Percentiles rank a stretch among this genome's conserved stretches.
phyloP scores from a whole-genome alignment of 352 stramenopile genomes.

The Globisporangium sylvaticum region DNA sequence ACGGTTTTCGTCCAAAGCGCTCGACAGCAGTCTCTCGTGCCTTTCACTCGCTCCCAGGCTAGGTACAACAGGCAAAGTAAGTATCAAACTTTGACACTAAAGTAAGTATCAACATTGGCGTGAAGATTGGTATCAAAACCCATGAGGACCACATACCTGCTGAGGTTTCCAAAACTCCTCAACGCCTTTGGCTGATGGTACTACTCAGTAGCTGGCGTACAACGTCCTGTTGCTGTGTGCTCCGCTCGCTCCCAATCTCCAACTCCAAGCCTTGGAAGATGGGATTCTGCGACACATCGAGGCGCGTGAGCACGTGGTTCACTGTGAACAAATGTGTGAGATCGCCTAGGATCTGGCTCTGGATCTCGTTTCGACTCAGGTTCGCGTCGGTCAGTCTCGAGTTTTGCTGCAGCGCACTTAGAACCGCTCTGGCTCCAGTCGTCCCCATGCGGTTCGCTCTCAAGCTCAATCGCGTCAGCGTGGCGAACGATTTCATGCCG shows the following conservation, averaged over 20 bases:
- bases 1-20: constrained; percentile 18
- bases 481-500: constrained; percentile 25
- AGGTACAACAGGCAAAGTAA: background rate
- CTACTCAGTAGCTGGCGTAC: constrained; percentile 3
- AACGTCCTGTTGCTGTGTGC: background rate
- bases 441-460: constrained; percentile 28
- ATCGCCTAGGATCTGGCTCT: constrained; percentile 16
- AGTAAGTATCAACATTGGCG: background rate
- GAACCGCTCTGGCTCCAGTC: constrained; percentile 24
- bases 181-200: constrained; percentile 10
- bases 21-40: constrained; percentile 9
- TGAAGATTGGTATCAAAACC: background rate
- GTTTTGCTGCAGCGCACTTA: constrained; percentile 21
- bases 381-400: constrained; percentile 26
- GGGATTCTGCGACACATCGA: constrained; percentile 32
- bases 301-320: constrained; percentile 25
- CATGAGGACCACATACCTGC: constrained; percentile 24
- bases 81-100: background rate
- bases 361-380: constrained; percentile 36
- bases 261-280: constrained; percentile 2
- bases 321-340: constrained; percentile 14
- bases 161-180: constrained; percentile 16
- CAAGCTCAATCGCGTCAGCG: constrained; percentile 32
- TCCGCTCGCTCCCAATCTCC: background rate
- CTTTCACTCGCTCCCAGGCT: background rate